Percentiles rank a stretch among this genome's conserved stretches.
Conservation (phyloP, 2,329 filamentous ascomycete genomes). For the Trichoderma harzianum region DNA sequence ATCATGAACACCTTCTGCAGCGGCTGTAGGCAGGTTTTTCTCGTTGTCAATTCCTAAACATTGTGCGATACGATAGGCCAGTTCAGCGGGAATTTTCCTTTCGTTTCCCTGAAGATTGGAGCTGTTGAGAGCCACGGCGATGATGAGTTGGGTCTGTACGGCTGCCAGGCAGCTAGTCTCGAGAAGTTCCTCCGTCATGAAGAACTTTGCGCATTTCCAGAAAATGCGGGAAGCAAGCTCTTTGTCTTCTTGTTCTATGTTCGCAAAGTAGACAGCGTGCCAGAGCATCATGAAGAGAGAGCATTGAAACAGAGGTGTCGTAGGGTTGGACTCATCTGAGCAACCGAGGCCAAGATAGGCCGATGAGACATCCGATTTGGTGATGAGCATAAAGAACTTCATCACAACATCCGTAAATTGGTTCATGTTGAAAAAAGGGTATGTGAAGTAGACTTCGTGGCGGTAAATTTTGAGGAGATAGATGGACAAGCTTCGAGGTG, state of each 20-base stretch:
- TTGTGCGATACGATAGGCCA: constrained; percentile 40
- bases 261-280: constrained; percentile 39
- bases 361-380: not conserved
- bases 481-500: constrained; percentile 40
- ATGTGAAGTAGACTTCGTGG: constrained; percentile 39
- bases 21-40: constrained; percentile 3
- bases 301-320: constrained; percentile 39
- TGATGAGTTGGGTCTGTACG: constrained; percentile 40
- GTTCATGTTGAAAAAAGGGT: constrained; percentile 42
- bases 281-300: constrained; percentile 43
- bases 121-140: constrained; percentile 39
- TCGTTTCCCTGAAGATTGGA: constrained; percentile 37
- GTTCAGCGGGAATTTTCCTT: constrained; percentile 42
- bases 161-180: constrained; percentile 36
- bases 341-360: constrained; percentile 33
- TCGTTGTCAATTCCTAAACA: constrained; percentile 40
- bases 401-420: constrained; percentile 41
- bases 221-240: constrained; percentile 28
- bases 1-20: constrained; percentile 22
- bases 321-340: constrained; percentile 27
- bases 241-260: constrained; percentile 26
- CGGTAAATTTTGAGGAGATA: constrained; percentile 40
- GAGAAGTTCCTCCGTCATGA: constrained; percentile 33
- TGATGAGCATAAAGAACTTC: constrained; percentile 34
- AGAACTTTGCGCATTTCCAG: constrained; percentile 32